Conservation (phyloP, 2,329 filamentous ascomycete species). For the Aschersonia sp. region DNA sequence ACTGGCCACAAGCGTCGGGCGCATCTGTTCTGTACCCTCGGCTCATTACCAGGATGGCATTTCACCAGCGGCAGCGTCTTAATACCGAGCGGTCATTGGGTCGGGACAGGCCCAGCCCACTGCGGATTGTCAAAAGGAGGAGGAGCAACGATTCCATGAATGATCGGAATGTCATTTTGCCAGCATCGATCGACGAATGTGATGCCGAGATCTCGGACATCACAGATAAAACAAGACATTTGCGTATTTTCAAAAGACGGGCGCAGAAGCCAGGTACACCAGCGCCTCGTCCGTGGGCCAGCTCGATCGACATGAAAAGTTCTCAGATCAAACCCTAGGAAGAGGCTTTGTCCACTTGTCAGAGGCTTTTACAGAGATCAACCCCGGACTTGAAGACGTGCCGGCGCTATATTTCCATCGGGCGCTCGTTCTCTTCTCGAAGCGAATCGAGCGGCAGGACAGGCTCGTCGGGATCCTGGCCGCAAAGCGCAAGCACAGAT, state of each 20-base stretch:
- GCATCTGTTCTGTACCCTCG: too few species aligned
- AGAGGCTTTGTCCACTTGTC: constrained; percentile 6
- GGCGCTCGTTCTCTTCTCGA: constrained; percentile 1
- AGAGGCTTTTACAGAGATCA: constrained; percentile 4
- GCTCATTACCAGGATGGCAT: constrained; percentile 17
- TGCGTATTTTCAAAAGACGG: constrained; percentile 6
- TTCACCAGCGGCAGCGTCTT: constrained; percentile 5
- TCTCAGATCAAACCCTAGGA: constrained; percentile 4
- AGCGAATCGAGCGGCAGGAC: constrained; percentile 1
- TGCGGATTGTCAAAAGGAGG: constrained; percentile 32
- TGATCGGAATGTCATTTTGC: neutral
- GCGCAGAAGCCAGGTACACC: neutral
- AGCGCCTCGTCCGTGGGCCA: constrained; percentile 1
- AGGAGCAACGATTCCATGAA: neutral
- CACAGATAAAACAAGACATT: neutral
- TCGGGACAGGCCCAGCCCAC: constrained; percentile 24
- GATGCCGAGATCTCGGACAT: constrained; percentile 1
- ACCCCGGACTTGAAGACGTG: constrained; percentile 3
- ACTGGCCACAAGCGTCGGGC: too few species aligned
- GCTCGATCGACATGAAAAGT: constrained; percentile 4
- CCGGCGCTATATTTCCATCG: constrained; percentile 2
- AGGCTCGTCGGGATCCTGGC: constrained; percentile 1
- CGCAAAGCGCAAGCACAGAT: neutral
- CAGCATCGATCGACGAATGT: neutral
- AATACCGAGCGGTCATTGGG: neutral